These are phyloP conservation scores for Euclidium syriacum DNA, from an alignment of 345 rosid genomes.

Conservation along the genomic window DNA sequence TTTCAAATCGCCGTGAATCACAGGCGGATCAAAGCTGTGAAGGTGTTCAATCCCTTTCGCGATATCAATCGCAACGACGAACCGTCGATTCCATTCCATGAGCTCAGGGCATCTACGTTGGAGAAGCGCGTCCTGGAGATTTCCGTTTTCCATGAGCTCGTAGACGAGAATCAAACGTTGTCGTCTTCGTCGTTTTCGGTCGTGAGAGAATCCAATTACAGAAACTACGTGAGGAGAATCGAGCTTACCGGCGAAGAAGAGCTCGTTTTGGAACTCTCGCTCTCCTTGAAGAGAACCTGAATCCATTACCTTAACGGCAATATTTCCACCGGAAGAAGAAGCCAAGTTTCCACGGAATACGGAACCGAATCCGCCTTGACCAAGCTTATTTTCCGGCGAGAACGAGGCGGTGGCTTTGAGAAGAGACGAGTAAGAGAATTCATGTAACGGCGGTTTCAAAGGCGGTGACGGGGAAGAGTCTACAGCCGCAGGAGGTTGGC, in stretches of 20 bases:
- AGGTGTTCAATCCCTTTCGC: constrained; percentile 73
- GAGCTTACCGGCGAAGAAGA: constrained; percentile 66
- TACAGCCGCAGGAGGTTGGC: constrained; percentile 21
- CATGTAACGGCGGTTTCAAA: constrained; percentile 41
- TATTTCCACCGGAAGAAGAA: constrained; percentile 9
- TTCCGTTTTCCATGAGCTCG: constrained; percentile 81
- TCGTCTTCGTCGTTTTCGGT: constrained; percentile 45
- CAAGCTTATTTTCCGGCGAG: constrained; percentile 49
- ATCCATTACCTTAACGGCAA: constrained; percentile 93
- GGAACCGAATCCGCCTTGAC: constrained; percentile 87
- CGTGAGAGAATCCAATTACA: constrained; percentile 71
- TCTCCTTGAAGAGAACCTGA: constrained; percentile 90
- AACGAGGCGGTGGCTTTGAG: constrained; percentile 57
- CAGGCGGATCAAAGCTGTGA: constrained; percentile 64
- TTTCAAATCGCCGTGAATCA: constrained; percentile 84
- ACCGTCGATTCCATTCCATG: constrained; percentile 57
- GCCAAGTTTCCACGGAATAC: constrained; percentile 62
- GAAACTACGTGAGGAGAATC: constrained; percentile 53
- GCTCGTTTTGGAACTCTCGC: constrained; percentile 92
- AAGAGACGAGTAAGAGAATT: constrained; percentile 51
- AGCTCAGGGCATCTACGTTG: constrained; percentile 63
- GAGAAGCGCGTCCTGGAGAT: constrained; percentile 81
- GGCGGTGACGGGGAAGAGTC: constrained; percentile 31
- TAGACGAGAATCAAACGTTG: constrained; percentile 66
- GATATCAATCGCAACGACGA: constrained; percentile 48